Conservation (phyloP, 176 grass and related monocot species). For the Juncus effusus region DNA sequence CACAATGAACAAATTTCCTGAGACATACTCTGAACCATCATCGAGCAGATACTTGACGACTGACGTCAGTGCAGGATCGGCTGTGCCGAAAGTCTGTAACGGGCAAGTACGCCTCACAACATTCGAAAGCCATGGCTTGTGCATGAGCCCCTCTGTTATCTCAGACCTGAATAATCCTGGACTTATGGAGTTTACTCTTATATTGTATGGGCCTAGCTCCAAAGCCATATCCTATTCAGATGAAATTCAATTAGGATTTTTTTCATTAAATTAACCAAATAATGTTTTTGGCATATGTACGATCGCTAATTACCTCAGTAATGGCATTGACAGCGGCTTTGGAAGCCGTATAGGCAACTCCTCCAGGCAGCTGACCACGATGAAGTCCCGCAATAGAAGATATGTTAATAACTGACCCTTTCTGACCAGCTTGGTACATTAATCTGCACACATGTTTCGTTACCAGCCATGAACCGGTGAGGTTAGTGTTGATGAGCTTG, state of each 20-base stretch:
- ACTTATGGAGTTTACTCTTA: conserved; percentile 31
- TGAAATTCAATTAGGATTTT: background rate
- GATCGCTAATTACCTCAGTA: conserved; percentile 15
- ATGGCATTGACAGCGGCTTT: conserved; percentile 31
- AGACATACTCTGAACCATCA: conserved; percentile 31
- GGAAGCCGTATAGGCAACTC: conserved; percentile 25
- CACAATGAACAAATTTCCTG: conserved; percentile 31
- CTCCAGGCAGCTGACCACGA: conserved; percentile 27
- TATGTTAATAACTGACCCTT: conserved; percentile 36
- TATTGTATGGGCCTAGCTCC: conserved; percentile 29
- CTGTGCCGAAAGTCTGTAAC: conserved; percentile 14
- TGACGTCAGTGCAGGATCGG: conserved; percentile 31
- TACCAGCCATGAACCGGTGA: conserved; percentile 33
- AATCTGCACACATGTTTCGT: conserved; percentile 33
- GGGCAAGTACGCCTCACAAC: conserved; percentile 25
- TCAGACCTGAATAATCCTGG: conserved; percentile 34
- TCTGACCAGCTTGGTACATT: conserved; percentile 30
- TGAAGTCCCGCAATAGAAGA: conserved; percentile 29
- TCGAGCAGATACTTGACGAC: conserved; percentile 30
- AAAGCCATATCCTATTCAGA: conserved; percentile 27
- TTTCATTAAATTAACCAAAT: background rate
- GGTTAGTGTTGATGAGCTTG: conserved; percentile 21
- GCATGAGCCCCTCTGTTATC: conserved; percentile 29
- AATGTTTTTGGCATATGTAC: background rate
- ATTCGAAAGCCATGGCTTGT: conserved; percentile 22